Evolutionary conservation across 495 filamentous ascomycete genomes (phyloP), one percentile per base, ranked within the genome.

Genomic region (Aspergillus bertholletiae): DNA sequence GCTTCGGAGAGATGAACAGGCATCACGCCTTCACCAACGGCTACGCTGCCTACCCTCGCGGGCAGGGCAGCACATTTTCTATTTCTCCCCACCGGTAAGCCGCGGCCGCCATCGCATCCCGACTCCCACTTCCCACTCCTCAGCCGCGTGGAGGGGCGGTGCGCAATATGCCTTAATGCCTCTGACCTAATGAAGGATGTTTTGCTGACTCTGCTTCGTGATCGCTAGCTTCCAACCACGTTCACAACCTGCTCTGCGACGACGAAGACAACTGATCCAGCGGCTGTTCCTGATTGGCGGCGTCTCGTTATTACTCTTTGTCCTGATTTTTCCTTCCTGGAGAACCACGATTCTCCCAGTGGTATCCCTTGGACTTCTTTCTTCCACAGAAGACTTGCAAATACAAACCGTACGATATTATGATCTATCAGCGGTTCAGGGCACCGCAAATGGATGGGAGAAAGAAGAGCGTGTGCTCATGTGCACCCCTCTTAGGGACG

Each of bases 331-430:
- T 46, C 84, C 84, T 28, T 84, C 89, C 2, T 76, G 90, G 63
- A 79, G 90, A 54, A 83, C 89, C 17, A 67, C 87, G 11, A 71
- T 94, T 56, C 61, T 85, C 35, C 75, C 80, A 5, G 69, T 72
- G n/a, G 51, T 84, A 11, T 87, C 91, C 1, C 73, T 96, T 17
- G 86, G 89, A 35, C 75, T 94, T 26, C 69, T 95, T 11, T 82
- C 85, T 28, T 72, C 81, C 22, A 70, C 72, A 24, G 85, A 88
- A 37, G 87, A 94, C 59, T 81, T 89, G 53, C 82, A 92, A 51
- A 81, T 97, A 49, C 88, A 96, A 64, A 97, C 95, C 2, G 89
- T 97, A 43, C 89, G 92, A 46, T 96, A 97, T 69, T 97, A 97
- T 76, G 95, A 99, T 70, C 81, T 99, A 41, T 85, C 86, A 46